phyloP scores from a whole-genome alignment of 2,329 filamentous ascomycete species.

The Cadophora gregata region DNA sequence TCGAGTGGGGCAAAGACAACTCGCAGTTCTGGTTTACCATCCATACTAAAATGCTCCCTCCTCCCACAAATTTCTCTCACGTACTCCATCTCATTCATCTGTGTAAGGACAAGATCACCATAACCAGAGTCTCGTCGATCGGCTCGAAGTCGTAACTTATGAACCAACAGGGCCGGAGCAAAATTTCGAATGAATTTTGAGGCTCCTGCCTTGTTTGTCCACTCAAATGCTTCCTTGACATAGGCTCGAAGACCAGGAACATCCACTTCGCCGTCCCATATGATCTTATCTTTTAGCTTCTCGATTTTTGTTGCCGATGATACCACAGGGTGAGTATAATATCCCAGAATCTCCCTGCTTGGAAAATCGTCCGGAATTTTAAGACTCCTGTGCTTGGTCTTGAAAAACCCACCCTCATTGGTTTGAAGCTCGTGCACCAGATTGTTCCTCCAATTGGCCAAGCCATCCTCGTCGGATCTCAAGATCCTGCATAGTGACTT shows the following conservation, averaged over 20 bases:
- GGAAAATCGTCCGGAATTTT: conserved; percentile 83
- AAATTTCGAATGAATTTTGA: conserved; percentile 84
- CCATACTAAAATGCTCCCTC: conserved; percentile 75
- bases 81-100: conserved; percentile 57
- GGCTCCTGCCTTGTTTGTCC: conserved; percentile 79
- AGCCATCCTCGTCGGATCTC: conserved; percentile 60
- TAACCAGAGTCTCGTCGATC: conserved; percentile 46
- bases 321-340: conserved; percentile 87
- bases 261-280: conserved; percentile 70
- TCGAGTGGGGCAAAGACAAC: conserved; percentile 78
- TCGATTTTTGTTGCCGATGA: conserved; percentile 66
- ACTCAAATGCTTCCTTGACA: conserved; percentile 81
- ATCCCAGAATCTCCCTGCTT: conserved; percentile 76
- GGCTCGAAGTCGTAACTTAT: conserved; percentile 56
- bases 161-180: conserved; percentile 75
- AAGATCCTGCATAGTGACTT: conserved; percentile 72
- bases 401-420: conserved; percentile 84
- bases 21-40: conserved; percentile 77
- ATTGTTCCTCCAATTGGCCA: conserved; percentile 73
- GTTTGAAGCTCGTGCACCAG: conserved; percentile 78
- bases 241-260: conserved; percentile 74
- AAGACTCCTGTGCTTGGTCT: conserved; percentile 74
- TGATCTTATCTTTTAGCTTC: conserved; percentile 57
- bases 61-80: conserved; percentile 71
- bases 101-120: conserved; percentile 45